Base-by-base conservation (phyloP, 2,329 filamentous ascomycete genomes). In the Ramichloridium luteum region DNA sequence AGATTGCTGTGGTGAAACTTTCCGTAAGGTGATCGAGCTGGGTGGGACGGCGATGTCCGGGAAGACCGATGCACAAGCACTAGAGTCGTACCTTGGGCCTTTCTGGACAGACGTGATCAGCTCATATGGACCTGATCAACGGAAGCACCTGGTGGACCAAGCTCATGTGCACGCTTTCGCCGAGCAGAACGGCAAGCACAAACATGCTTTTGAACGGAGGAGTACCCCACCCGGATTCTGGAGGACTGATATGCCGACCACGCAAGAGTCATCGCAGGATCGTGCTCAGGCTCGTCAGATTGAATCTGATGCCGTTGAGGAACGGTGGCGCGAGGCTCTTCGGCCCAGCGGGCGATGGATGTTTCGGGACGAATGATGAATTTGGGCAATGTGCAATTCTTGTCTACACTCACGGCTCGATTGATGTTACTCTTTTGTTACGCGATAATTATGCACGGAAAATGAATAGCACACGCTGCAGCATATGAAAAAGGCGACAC, bases 171-270 rank as follows among this genome's bases (percentile, higher is more conserved):
- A 74, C 49, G 65, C 77, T 29, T 61, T 92, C 40, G 80, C 86
- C 1, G 77, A 86, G 48, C 69, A 72, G 39, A 74, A 73, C 53
- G 85, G 85, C 4, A 83, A 69, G 51, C 86, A 94, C 56, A 70
- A 80, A 34, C 72, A 88, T 45, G 68, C 74, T 16, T 85, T 79
- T 55, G 71, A 77, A 37, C 70, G 84, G 30, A 68, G 72, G 40
- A 65, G 62, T 27, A 83, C 80, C 6, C 86, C 90, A 9, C 83
- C 84, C 2, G 86, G 85, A 0, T 96, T 83, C 53, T 98, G 90
- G 90, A 69, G 82, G 32, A 70, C 79, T 2, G 88, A 93, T 45
- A 93, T 98, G 53, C 86, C 88, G 1, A 74, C 64, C 15, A 94
- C 90, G 1, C 90, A 96, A 53, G 82, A 94, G 56, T 58, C 77